Conservation (phyloP, 1,284 basidiomycete genomes). For the Rugiboletus extremiorientalis region DNA sequence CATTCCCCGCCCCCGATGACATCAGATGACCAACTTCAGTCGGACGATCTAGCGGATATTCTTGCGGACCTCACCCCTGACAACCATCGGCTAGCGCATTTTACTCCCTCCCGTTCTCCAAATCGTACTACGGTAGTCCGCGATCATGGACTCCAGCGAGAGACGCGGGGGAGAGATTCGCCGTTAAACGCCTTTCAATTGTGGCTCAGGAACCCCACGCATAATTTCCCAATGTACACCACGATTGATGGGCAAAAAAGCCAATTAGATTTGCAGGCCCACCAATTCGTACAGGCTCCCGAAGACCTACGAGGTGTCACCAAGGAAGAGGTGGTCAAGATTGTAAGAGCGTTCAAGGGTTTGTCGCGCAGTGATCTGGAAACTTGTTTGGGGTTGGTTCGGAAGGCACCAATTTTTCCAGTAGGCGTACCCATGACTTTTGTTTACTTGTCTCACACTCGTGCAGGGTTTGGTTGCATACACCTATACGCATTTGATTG, state of each 20-base stretch:
- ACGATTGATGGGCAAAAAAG: constrained; percentile 17
- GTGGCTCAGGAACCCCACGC: constrained; percentile 12
- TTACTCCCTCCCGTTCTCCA: not conserved
- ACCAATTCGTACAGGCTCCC: constrained; percentile 4
- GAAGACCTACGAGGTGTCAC: constrained; percentile 13
- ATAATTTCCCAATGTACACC: constrained; percentile 15
- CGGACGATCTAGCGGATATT: not conserved
- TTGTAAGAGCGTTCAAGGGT: constrained; percentile 17
- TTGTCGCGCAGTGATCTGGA: not conserved
- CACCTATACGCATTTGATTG: constrained; percentile 22
- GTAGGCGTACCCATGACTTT: constrained; percentile 8
- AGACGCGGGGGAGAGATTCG: not conserved
- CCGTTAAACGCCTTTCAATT: constrained; percentile 14
- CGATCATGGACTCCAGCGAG: not conserved
- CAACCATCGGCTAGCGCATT: not conserved
- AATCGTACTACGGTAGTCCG: not conserved
- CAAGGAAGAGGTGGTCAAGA: constrained; percentile 14
- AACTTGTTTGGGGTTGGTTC: constrained; percentile 17
- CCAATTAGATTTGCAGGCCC: not conserved
- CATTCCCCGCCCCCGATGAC: not conserved
- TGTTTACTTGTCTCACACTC: constrained; percentile 12
- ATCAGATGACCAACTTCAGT: not conserved
- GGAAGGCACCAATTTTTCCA: constrained; percentile 23
- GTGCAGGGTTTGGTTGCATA: constrained; percentile 28
- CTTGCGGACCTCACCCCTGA: not conserved